Percentiles rank a stretch among this genome's conserved stretches.
Evolutionary conservation across 2,329 filamentous ascomycete species (phyloP).

Genomic region (Aureobasidium sp.): DNA sequence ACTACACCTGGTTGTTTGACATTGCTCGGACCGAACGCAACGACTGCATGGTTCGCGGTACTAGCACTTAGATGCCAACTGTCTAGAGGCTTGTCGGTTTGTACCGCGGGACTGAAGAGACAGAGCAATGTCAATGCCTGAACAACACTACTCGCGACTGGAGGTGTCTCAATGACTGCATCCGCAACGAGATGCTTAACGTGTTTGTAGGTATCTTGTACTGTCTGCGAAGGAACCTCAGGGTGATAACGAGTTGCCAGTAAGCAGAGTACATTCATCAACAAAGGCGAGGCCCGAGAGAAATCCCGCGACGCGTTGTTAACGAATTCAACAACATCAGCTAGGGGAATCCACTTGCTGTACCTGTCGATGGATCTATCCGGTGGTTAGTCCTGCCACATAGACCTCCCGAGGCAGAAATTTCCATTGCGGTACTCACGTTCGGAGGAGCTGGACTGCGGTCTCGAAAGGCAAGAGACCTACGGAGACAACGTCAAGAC

Average conservation of each 20-base stretch:
- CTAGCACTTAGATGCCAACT: constrained; percentile 5
- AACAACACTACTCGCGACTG: background rate
- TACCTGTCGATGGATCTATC: constrained; percentile 2
- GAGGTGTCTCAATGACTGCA: constrained; percentile 4
- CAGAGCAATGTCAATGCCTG: constrained; percentile 2
- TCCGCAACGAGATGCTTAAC: background rate
- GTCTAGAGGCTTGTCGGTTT: constrained; percentile 3
- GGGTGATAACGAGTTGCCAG: constrained; percentile 1
- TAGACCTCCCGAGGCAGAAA: too few relatives aligned
- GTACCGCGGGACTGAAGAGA: background rate
- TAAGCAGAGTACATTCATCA: constrained; percentile 1
- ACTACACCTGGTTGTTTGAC: background rate
- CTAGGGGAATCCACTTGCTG: background rate
- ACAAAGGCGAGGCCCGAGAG: background rate
- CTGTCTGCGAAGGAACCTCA: background rate
- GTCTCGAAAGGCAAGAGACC: background rate
- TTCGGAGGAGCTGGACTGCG: background rate
- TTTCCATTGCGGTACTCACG: too few relatives aligned
- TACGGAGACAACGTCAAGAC: background rate
- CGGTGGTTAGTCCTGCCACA: too few relatives aligned
- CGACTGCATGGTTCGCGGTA: constrained; percentile 5
- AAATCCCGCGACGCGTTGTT: background rate
- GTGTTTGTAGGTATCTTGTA: constrained; percentile 3
- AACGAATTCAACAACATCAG: background rate
- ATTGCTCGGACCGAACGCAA: background rate